Evolutionary conservation across 2,329 filamentous ascomycete genomes (phyloP).

Genomic region (Cryoendolithus antarcticus): DNA sequence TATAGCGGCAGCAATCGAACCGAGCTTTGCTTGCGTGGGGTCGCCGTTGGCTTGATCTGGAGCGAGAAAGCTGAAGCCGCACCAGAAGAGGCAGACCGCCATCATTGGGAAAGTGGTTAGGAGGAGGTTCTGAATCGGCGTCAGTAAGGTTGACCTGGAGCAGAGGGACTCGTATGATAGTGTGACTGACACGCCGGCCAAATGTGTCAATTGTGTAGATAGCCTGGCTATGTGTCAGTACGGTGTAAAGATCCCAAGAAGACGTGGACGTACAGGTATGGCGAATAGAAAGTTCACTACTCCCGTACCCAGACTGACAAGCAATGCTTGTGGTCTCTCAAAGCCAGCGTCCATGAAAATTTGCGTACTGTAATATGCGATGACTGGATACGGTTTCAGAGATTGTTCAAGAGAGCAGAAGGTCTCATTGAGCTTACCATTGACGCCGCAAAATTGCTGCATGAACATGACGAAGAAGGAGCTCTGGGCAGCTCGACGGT

Average conservation of each 20-base stretch:
- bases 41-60: slow-evolving; percentile 4
- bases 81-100: slow-evolving; percentile 36
- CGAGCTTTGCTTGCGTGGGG: slow-evolving; percentile 17
- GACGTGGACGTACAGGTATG: slow-evolving; percentile 4
- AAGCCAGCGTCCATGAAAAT: slow-evolving; percentile 20
- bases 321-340: slow-evolving; percentile 13
- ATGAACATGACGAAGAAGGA: slow-evolving; percentile 24
- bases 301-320: slow-evolving; percentile 21
- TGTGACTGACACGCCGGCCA: slow-evolving; percentile 17
- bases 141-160: too few relatives aligned
- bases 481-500: slow-evolving; percentile 20
- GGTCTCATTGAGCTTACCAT: neutral
- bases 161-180: too few relatives aligned
- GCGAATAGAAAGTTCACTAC: slow-evolving; percentile 19
- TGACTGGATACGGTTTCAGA: slow-evolving; percentile 9
- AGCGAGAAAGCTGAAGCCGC: slow-evolving; percentile 27
- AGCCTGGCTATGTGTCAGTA: slow-evolving; percentile 3
- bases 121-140: slow-evolving; percentile 25
- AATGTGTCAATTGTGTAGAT: slow-evolving; percentile 33
- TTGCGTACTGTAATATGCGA: slow-evolving; percentile 20
- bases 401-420: neutral
- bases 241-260: neutral
- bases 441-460: slow-evolving; percentile 18
- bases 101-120: slow-evolving; percentile 34
- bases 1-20: slow-evolving; percentile 27